A percentile compares a stretch with the other conserved stretches of the same genome.
These are phyloP conservation scores for Zangia roseola DNA, from an alignment of 768 basidiomycete species.

Conservation along the genomic window DNA sequence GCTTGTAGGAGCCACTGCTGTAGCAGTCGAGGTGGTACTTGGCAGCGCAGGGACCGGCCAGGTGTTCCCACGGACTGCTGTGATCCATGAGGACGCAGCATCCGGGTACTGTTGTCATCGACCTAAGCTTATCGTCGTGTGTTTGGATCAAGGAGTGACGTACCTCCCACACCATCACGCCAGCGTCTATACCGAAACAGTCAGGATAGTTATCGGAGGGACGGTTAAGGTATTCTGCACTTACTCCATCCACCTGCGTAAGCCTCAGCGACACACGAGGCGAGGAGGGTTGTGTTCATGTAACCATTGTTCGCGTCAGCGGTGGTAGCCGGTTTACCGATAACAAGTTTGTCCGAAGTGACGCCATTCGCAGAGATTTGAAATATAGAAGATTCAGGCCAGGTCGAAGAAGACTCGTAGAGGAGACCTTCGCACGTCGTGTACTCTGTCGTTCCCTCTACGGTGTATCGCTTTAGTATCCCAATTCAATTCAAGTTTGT, in stretches of 20 bases:
- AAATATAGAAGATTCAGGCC: slow-evolving; percentile 42
- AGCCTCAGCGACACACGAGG: slow-evolving; percentile 58
- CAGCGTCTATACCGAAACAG: slow-evolving; percentile 28
- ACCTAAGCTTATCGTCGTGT: not conserved
- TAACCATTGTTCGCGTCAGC: slow-evolving; percentile 52
- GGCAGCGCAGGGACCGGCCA: not conserved
- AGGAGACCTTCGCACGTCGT: slow-evolving; percentile 40
- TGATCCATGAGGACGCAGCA: slow-evolving; percentile 36
- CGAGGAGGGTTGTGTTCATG: slow-evolving; percentile 54
- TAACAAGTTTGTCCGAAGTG: slow-evolving; percentile 61
- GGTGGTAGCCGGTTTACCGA: slow-evolving; percentile 63
- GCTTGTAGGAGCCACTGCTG: not conserved
- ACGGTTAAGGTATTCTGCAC: not conserved
- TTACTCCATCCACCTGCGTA: not conserved
- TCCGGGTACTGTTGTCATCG: slow-evolving; percentile 31
- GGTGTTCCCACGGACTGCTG: slow-evolving; percentile 1
- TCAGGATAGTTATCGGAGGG: not conserved
- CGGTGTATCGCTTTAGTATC: not conserved
- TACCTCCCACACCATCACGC: slow-evolving; percentile 39
- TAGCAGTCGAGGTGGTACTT: not conserved
- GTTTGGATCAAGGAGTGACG: not conserved
- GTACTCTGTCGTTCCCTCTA: slow-evolving; percentile 38
- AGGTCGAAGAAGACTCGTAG: slow-evolving; percentile 36
- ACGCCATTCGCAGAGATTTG: slow-evolving; percentile 56
- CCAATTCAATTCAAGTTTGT: not conserved